A percentile compares a stretch with the other conserved stretches of the same genome.
These are phyloP conservation scores for Bipolaris victoriae DNA, from an alignment of 2,329 filamentous ascomycete species.

Conservation along the genomic window DNA sequence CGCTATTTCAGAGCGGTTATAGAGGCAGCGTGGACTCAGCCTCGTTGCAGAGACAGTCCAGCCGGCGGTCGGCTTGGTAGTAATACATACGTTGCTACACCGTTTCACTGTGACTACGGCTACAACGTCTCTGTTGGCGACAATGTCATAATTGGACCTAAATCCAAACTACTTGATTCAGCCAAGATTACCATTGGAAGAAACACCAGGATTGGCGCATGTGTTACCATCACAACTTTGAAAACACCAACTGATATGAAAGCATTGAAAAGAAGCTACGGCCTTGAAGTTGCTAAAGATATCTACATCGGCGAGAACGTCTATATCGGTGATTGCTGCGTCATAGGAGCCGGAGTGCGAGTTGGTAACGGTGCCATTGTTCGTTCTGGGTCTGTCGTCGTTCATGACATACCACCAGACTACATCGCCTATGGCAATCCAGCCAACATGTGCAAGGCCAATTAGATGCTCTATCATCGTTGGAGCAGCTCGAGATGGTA, in stretches of 20 bases:
- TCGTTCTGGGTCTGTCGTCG: conserved; percentile 61
- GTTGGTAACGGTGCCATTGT: conserved; percentile 61
- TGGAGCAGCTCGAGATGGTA: not conserved
- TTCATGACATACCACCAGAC: conserved; percentile 55
- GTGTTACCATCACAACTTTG: conserved; percentile 2
- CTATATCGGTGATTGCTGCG: conserved; percentile 66
- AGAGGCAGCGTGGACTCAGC: conserved; percentile 59
- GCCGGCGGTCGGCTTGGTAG: conserved; percentile 68
- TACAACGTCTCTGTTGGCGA: conserved; percentile 87
- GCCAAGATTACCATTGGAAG: conserved; percentile 48
- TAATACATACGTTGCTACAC: conserved; percentile 78
- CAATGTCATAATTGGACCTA: conserved; percentile 77
- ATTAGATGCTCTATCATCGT: not conserved
- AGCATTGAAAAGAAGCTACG: not conserved
- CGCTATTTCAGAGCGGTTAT: conserved; percentile 75
- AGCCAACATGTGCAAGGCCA: conserved; percentile 21
- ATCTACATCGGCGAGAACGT: conserved; percentile 29
- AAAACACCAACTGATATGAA: not conserved
- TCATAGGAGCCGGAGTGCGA: conserved; percentile 62
- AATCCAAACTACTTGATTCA: conserved; percentile 84
- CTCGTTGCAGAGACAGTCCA: conserved; percentile 20
- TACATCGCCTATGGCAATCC: conserved; percentile 56
- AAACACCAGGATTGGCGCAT: not conserved
- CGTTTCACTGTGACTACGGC: conserved; percentile 81
- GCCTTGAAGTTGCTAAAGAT: not conserved